Conservation (phyloP, 1,284 basidiomycete genomes). For the Ganoderma boninense region DNA sequence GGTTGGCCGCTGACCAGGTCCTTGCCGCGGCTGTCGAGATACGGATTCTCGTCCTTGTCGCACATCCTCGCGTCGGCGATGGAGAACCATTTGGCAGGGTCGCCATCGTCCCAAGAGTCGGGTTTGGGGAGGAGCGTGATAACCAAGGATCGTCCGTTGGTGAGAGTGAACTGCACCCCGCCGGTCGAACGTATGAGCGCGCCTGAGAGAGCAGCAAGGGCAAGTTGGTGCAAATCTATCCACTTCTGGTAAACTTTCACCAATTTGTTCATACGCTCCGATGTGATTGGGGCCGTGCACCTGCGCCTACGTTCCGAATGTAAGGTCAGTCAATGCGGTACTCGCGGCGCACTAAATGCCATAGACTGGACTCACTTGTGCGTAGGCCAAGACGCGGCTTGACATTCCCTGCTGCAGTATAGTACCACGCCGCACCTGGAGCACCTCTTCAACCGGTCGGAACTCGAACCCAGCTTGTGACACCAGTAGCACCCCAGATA, state of each 20-base stretch:
- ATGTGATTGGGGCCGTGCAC: background rate
- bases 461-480: background rate
- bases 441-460: background rate
- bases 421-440: background rate
- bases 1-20: background rate
- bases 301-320: background rate
- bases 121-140: background rate
- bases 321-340: background rate
- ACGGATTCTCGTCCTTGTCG: background rate
- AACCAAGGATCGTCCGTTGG: background rate
- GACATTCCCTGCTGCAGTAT: background rate
- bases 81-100: background rate
- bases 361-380: background rate
- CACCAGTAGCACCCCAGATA: background rate
- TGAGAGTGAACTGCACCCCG: background rate
- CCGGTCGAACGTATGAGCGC: background rate
- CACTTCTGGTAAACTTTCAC: background rate
- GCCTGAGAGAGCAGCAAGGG: background rate
- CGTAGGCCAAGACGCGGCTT: background rate
- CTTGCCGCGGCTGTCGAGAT: background rate
- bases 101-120: background rate
- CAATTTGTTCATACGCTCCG: background rate
- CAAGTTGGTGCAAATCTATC: background rate
- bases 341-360: background rate
- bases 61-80: background rate